phyloP scores from a whole-genome alignment of 2,329 filamentous ascomycete species.

The Monilinia fructicola region DNA sequence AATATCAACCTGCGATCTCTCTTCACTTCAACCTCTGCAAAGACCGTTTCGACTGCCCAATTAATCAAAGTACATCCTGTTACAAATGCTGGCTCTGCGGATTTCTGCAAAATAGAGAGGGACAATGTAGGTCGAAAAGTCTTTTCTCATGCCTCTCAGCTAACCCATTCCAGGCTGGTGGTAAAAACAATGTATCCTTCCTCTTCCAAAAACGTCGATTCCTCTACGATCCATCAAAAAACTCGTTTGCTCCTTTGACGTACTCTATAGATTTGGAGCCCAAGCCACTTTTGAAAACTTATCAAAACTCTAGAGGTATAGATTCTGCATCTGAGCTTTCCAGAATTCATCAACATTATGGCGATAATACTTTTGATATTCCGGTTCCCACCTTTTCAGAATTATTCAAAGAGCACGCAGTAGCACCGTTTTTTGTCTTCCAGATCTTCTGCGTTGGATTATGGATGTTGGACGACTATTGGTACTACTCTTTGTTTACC shows the following conservation, averaged over 20 bases:
- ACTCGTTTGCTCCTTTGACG: conserved; percentile 75
- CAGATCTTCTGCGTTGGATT: conserved; percentile 97
- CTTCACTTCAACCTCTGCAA: conserved; percentile 75
- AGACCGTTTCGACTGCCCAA: conserved; percentile 68
- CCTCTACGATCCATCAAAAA: conserved; percentile 70
- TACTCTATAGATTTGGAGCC: conserved; percentile 85
- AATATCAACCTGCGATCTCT: conserved; percentile 81
- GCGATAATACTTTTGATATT: conserved; percentile 94
- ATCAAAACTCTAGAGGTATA: conserved; percentile 79
- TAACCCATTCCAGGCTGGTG: conserved; percentile 56
- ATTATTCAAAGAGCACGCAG: conserved; percentile 96
- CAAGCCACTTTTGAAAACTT: conserved; percentile 73
- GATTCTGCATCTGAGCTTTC: conserved; percentile 72
- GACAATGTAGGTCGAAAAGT: conserved; percentile 57
- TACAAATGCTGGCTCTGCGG: conserved; percentile 82
- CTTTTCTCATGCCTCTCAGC: conserved; percentile 19
- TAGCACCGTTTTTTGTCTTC: conserved; percentile 98
- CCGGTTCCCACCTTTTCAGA: conserved; percentile 94
- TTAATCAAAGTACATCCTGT: conserved; percentile 92
- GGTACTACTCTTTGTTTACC: conserved; percentile 99
- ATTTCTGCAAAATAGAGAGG: conserved; percentile 79
- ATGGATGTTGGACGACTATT: conserved; percentile 99
- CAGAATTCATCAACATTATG: conserved; percentile 87
- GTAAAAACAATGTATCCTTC: conserved; percentile 79
- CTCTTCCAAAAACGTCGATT: conserved; percentile 98